phyloP scores from a whole-genome alignment of 208 protist genomes.

The Acanthamoeba healyi region DNA sequence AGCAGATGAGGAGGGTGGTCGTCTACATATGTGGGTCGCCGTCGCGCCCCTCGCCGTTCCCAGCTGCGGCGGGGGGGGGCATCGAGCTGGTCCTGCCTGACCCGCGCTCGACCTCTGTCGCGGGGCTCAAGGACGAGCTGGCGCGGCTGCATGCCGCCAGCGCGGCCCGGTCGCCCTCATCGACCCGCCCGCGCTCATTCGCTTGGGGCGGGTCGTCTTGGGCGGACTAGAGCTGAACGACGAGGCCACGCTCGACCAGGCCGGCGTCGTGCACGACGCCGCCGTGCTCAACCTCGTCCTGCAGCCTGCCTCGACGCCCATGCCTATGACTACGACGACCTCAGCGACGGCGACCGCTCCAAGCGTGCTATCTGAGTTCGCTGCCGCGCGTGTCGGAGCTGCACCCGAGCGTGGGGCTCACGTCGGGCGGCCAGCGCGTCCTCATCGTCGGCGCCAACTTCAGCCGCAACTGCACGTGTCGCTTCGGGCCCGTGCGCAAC shows the following conservation, averaged over 20 bases:
- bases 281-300: not conserved
- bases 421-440: constrained; percentile 30
- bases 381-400: constrained; percentile 14
- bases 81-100: not conserved
- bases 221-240: not conserved
- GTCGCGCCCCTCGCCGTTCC: not conserved
- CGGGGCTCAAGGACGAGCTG: not conserved
- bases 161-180: not conserved
- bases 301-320: not conserved
- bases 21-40: not conserved
- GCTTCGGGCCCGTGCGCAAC: constrained; percentile 47
- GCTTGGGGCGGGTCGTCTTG: not conserved
- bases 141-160: not conserved
- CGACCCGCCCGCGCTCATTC: not conserved
- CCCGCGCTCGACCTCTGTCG: not conserved
- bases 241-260: not conserved
- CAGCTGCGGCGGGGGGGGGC: too few species aligned
- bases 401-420: constrained; percentile 33
- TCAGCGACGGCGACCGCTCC: not conserved
- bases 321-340: not conserved
- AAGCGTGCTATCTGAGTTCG: not conserved
- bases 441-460: constrained; percentile 41
- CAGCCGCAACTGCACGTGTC: constrained; percentile 22
- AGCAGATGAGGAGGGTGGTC: not conserved
- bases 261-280: not conserved